Evolutionary conservation across 208 protist genomes (phyloP).

Genomic region (Crithidia brevicula): DNA sequence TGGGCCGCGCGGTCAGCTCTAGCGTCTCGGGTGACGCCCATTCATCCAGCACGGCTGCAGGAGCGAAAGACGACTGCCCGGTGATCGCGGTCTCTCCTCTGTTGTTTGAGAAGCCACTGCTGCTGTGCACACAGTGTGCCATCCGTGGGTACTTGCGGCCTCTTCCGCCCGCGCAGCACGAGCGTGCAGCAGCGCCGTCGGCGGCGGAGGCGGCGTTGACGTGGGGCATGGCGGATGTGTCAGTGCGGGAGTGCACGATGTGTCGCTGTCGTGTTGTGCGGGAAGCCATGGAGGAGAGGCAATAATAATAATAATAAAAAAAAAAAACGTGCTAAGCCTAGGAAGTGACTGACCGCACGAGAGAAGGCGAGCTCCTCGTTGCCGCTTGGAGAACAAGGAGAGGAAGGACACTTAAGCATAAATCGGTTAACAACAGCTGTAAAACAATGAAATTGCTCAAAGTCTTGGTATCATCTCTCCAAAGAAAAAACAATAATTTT

Average conservation of each 20-base stretch:
- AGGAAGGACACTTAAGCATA: too few relatives aligned
- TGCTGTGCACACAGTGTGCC: conserved; percentile 49
- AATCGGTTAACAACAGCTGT: too few relatives aligned
- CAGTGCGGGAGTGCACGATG: conserved; percentile 27
- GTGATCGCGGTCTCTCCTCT: conserved; percentile 1
- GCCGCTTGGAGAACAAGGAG: too few relatives aligned
- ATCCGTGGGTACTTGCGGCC: conserved; percentile 59
- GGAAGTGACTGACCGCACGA: too few relatives aligned
- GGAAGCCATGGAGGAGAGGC: background rate
- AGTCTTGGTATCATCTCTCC: too few relatives aligned
- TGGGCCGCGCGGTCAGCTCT: background rate
- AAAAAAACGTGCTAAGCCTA: too few relatives aligned
- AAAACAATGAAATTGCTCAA: too few relatives aligned
- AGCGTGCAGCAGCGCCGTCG: background rate
- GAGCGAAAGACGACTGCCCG: background rate
- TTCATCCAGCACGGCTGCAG: too few relatives aligned
- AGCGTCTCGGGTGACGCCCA: background rate
- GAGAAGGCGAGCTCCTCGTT: too few relatives aligned
- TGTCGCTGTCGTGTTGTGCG: conserved; percentile 24
- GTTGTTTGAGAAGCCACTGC: conserved; percentile 23
- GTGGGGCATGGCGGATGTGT: conserved; percentile 23
- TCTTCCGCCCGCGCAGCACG: conserved; percentile 15
- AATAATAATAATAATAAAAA: too few relatives aligned
- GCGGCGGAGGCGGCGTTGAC: too few relatives aligned
- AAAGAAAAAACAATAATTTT: too few relatives aligned